Conservation (phyloP, 805 yeast species). For the Teunomyces gatunensis region DNA sequence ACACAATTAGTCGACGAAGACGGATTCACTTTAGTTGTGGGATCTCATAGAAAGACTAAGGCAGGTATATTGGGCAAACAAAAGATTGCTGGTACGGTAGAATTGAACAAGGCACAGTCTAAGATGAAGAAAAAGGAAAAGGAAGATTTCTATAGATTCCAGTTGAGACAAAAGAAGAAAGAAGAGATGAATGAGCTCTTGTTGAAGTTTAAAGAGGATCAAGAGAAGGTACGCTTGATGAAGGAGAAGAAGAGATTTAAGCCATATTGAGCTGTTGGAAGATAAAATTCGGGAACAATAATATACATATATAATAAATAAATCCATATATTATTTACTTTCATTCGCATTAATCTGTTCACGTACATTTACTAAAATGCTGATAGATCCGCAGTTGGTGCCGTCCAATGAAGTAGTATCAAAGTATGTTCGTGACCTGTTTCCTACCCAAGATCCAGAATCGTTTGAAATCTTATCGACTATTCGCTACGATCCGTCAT, state of each 20-base stretch:
- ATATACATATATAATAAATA: neutral
- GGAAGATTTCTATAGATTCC: constrained; percentile 93
- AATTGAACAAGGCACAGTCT: constrained; percentile 36
- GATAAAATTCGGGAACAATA: neutral
- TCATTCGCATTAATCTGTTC: neutral
- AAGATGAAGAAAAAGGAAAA: constrained; percentile 73
- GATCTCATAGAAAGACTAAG: constrained; percentile 78
- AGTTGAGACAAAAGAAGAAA: constrained; percentile 90
- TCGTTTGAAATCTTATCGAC: constrained; percentile 65
- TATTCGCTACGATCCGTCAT: constrained; percentile 69
- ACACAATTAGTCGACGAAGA: constrained; percentile 79
- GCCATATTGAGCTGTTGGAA: constrained; percentile 59
- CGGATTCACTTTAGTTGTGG: constrained; percentile 90
- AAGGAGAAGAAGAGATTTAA: constrained; percentile 78
- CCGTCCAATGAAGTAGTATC: neutral
- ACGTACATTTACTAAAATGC: neutral
- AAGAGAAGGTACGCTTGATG: constrained; percentile 75
- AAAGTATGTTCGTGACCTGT: constrained; percentile 7
- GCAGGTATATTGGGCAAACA: constrained; percentile 64
- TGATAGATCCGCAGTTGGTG: neutral
- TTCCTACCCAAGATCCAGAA: constrained; percentile 10
- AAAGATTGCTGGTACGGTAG: constrained; percentile 36
- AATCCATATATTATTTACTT: neutral
- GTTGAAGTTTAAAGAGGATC: constrained; percentile 84
- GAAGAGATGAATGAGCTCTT: constrained; percentile 86